Evolutionary conservation across 2,329 filamentous ascomycete species (phyloP), one percentile per base, ranked within the genome.

Genomic region (Talaromyces sp.): DNA sequence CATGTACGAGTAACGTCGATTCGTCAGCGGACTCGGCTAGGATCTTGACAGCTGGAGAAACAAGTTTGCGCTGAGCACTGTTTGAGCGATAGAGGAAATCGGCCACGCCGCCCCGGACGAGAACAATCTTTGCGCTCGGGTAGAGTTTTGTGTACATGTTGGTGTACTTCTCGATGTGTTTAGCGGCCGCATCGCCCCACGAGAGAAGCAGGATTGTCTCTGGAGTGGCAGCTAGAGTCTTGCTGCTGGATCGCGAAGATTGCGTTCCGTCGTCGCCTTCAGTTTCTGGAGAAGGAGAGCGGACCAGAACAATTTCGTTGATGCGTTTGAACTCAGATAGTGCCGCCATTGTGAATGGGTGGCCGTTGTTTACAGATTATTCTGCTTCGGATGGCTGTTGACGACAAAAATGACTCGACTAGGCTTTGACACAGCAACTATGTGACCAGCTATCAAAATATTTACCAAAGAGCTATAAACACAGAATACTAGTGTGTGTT

Each of bases 131-230:
- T n/a, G 59, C 59, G n/a, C 2, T 19, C 1, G 59, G 59, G 59
- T 59, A 45, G 17, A 59, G 35, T 11, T 59, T 43, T 41, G 6
- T 45, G 22, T 59, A 59, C 19, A 59, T 41, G 22, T 10, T 43
- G 39, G 56, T 59, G 39, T 59, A 59, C 56, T 59, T 59, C 10
- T 59, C 35, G 17, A 59, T 59, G 56, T 59, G 37, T 31, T 43
- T 41, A 8, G 56, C 17, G 13, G 37, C 37, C 22, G 56, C 56
- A 41, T 59, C 56, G 15, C 56, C 56, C 56, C 56, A 59, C 8
- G 56, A 59, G 2, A 58, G 56, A 3, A 59, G 13, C 10, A 59
- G 8, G 2, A 59, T 45, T 3, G 56, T 59, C 17, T 59, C 13
- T 43, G 56, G 56, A 2, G 56, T 22, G 22, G 39, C 37, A 13